Conservation (phyloP, 345 rosid genomes). For the Populus euphratica region DNA sequence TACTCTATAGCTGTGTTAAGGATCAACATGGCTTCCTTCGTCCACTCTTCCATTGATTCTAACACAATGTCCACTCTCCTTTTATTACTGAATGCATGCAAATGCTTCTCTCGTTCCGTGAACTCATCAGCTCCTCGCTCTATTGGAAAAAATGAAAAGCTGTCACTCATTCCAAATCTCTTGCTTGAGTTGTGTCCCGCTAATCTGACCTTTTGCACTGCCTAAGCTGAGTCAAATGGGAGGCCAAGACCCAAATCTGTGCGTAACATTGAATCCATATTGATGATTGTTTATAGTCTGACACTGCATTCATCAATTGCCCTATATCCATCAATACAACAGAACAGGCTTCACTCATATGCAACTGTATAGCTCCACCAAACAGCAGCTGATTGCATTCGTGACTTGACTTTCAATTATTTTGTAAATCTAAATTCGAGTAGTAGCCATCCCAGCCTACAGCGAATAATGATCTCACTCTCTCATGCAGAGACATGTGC, state of each 20-base stretch:
- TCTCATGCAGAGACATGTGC: background rate
- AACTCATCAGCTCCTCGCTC: no score
- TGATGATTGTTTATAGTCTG: background rate
- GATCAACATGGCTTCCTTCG: background rate
- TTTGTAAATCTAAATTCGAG: no score
- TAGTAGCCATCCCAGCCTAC: background rate
- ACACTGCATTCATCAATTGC: background rate
- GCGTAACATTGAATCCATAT: background rate
- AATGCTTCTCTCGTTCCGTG: background rate
- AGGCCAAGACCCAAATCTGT: background rate
- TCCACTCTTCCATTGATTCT: background rate
- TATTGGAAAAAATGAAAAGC: no score
- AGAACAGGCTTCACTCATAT: background rate
- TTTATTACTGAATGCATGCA: background rate
- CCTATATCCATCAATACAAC: background rate
- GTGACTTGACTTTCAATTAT: background rate
- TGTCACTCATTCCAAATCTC: no score
- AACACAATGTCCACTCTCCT: background rate
- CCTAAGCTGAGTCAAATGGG: background rate
- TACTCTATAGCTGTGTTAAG: background rate
- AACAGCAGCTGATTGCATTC: background rate
- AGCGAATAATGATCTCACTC: background rate
- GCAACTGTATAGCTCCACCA: background rate
- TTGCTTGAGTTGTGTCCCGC: no score
- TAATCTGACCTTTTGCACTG: no score